Conservation (phyloP, 345 rosid species). For the Bruguiera gymnorhiza region DNA sequence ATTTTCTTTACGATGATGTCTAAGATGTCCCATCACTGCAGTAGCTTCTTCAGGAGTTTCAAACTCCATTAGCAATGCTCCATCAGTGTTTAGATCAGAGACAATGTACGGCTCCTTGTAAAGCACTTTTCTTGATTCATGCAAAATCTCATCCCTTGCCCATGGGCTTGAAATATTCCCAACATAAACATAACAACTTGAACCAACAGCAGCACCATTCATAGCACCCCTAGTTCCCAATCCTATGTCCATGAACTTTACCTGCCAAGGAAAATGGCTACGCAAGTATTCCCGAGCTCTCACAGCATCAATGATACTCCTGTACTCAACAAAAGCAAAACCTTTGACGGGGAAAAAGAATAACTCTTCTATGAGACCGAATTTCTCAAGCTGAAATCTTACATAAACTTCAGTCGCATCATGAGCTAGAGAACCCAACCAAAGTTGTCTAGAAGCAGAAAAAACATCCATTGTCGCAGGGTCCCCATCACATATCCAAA, state of each 20-base stretch:
- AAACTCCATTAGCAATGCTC: constrained; percentile 87
- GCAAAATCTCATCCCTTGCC: constrained; percentile 81
- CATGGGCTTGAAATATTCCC: constrained; percentile 77
- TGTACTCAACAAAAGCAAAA: constrained; percentile 83
- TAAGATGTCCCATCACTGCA: constrained; percentile 78
- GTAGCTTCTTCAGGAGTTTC: constrained; percentile 89
- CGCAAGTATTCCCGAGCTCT: constrained; percentile 84
- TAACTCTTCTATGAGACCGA: constrained; percentile 78
- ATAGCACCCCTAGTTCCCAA: constrained; percentile 73
- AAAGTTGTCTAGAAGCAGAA: constrained; percentile 83
- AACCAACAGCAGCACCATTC: constrained; percentile 80
- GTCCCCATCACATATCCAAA: constrained; percentile 84
- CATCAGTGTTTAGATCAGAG: constrained; percentile 69
- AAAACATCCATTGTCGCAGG: constrained; percentile 66
- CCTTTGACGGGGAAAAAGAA: constrained; percentile 70
- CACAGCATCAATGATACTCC: constrained; percentile 81
- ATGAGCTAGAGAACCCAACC: constrained; percentile 76
- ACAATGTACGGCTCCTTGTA: constrained; percentile 76
- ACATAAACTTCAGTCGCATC: constrained; percentile 76
- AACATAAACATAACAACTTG: constrained; percentile 69
- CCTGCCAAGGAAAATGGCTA: constrained; percentile 70
- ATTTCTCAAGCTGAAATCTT: constrained; percentile 81
- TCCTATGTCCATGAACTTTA: constrained; percentile 86
- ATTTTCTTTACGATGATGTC: constrained; percentile 62
- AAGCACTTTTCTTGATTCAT: constrained; percentile 80